These are phyloP conservation scores for Fusarium buharicum DNA, from an alignment of 2,329 filamentous ascomycete species.

Conservation along the genomic window DNA sequence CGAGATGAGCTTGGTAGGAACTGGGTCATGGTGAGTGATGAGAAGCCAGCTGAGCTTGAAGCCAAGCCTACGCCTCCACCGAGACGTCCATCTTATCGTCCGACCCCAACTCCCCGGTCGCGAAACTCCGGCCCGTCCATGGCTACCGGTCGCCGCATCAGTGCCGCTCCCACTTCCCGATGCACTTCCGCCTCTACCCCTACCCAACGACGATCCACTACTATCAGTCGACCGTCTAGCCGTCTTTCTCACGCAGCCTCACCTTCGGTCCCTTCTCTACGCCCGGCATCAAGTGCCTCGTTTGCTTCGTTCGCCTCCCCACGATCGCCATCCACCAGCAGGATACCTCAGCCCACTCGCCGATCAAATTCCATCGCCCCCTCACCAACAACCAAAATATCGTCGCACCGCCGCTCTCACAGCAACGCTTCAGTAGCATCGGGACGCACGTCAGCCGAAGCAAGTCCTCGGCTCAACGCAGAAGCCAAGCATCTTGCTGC, in stretches of 20 bases:
- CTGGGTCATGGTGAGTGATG: conserved; percentile 75
- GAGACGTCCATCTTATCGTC: conserved; percentile 40
- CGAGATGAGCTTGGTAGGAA: conserved; percentile 70
- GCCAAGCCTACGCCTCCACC: conserved; percentile 42
- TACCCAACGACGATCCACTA: conserved; percentile 35
- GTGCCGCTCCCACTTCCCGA: conserved; percentile 48
- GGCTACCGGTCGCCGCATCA: conserved; percentile 57
- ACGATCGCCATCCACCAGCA: conserved; percentile 54
- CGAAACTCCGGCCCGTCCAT: conserved; percentile 49
- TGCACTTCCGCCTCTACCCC: conserved; percentile 47
- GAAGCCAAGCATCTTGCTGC: conserved; percentile 81
- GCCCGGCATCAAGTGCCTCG: conserved; percentile 48
- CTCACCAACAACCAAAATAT: conserved; percentile 26
- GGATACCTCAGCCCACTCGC: conserved; percentile 52
- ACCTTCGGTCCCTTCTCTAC: conserved; percentile 30
- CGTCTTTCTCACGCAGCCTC: conserved; percentile 55
- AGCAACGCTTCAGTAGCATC: conserved; percentile 58
- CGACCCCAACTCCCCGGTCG: conserved; percentile 42
- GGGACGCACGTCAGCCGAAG: conserved; percentile 43
- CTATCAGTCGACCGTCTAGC: conserved; percentile 50
- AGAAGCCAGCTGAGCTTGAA: conserved; percentile 35
- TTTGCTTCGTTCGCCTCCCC: conserved; percentile 49
- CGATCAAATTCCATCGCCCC: conserved; percentile 33
- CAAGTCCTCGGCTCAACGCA: conserved; percentile 63
- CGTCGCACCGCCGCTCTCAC: conserved; percentile 56